Conservation (phyloP, 208 protist genomes). For the Acanthamoeba culbertsoni region DNA sequence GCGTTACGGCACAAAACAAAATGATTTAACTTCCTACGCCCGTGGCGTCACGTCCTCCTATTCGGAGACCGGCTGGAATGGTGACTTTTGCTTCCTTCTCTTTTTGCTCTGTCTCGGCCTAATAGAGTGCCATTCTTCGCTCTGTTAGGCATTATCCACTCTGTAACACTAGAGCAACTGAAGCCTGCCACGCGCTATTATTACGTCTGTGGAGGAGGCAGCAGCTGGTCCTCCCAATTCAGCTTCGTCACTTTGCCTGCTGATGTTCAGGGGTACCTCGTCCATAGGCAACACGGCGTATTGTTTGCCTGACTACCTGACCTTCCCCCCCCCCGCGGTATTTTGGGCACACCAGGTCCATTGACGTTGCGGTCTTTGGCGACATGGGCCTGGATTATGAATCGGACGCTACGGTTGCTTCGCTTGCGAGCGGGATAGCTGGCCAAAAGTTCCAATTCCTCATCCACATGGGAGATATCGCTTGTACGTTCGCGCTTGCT, state of each 20-base stretch:
- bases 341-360: not conserved
- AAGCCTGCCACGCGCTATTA: constrained; percentile 3
- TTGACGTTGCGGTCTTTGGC: constrained; percentile 27
- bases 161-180: not conserved
- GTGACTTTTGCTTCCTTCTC: not conserved
- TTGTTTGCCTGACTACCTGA: too few species aligned
- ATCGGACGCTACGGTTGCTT: not conserved
- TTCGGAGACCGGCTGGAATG: not conserved
- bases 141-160: not conserved
- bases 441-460: not conserved
- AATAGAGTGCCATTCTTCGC: not conserved
- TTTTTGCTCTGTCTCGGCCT: not conserved
- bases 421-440: not conserved
- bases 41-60: not conserved
- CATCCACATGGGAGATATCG: constrained; percentile 47
- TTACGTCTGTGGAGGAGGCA: not conserved
- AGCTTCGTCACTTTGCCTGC: not conserved
- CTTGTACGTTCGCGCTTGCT: not conserved
- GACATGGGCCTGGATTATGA: constrained; percentile 43
- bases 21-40: not conserved
- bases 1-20: not conserved
- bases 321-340: too few species aligned
- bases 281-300: too few species aligned
- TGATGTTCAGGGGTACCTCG: not conserved
- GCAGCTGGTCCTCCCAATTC: not conserved